Percentiles rank a stretch among this genome's conserved stretches.
Conservation (phyloP, 2,329 filamentous ascomycete genomes). For the Westerdykella sp. region DNA sequence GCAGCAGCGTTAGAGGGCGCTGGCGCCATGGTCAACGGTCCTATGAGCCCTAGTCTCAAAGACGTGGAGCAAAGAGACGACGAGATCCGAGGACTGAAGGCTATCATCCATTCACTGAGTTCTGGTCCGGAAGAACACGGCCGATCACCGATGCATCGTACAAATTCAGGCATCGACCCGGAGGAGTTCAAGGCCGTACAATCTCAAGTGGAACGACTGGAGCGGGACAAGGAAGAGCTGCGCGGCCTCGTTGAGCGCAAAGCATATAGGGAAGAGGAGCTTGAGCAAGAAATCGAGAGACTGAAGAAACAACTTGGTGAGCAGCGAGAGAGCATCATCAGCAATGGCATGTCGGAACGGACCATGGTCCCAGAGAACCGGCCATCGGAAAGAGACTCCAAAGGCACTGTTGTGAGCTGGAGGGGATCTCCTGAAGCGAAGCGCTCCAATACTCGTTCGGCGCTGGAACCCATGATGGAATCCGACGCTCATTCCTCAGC, state of each 20-base stretch:
- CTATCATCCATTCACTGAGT: constrained; percentile 93
- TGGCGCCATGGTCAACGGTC: constrained; percentile 41
- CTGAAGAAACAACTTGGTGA: constrained; percentile 40
- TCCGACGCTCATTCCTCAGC: constrained; percentile 55
- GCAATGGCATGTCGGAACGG: constrained; percentile 46
- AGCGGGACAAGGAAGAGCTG: constrained; percentile 74
- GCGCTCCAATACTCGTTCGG: constrained; percentile 36
- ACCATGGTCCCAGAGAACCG: constrained; percentile 46
- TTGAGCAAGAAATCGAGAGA: constrained; percentile 72
- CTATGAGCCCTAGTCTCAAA: constrained; percentile 48
- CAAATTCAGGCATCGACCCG: constrained; percentile 21
- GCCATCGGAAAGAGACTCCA: constrained; percentile 59
- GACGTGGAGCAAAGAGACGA: constrained; percentile 93
- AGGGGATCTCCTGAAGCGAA: constrained; percentile 35
- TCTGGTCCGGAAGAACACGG: constrained; percentile 53
- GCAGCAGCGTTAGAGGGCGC: constrained; percentile 54
- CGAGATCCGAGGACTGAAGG: constrained; percentile 92
- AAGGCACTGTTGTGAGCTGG: constrained; percentile 57
- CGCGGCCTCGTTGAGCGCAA: constrained; percentile 68
- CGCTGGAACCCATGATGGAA: constrained; percentile 63
- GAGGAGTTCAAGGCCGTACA: constrained; percentile 54
- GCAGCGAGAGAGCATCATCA: constrained; percentile 50
- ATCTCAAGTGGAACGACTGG: constrained; percentile 60
- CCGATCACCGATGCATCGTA: constrained; percentile 27
- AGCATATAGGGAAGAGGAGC: constrained; percentile 68